Evolutionary conservation across 164 flowering plant genomes (phyloP), one percentile per base, ranked within the genome.

Genomic region (Vitis labrusca): DNA sequence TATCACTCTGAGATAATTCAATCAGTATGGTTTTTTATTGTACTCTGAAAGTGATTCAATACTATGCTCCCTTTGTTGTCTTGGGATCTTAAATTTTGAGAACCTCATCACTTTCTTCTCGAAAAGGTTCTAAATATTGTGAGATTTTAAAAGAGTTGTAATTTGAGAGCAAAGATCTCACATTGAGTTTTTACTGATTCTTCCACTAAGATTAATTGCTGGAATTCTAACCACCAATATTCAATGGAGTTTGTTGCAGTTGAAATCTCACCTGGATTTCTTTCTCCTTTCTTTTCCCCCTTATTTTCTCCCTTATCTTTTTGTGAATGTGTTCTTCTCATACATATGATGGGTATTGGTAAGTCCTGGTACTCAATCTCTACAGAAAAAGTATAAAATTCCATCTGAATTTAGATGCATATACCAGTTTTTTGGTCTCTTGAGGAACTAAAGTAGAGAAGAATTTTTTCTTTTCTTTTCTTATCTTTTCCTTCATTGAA

Each of bases 111-210:
- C 61, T 23, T 5, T 59, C 44, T 37, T 37, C 56, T 3, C 59
- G 53, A 1, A 44, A 11, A 10, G 16, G 9, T 47, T 19, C 15
- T 10, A 30, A 14, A 19, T 48, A 10, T 37, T 37, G 23, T 47
- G 65, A 47, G 27, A 47, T 62, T 44, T 44, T 37, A 51, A 62
- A 47, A 2, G 16, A 23, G 11, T 64, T 17, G 67, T 57, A 10
- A 57, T 16, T 48, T 37, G 13, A 51, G 3, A 50, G 4, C 7
- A 29, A 56, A 63, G 71, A 75, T 75, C 78, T 50, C 73, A 64
- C 19, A 49, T 10, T 70, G 50, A 66, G 64, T 61, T 71, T 62
- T 56, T 23, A 27, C 56, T 66, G 62, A 13, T 71, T 58, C n/a
- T 19, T 65, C 59, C 9, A 12, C 48, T 23, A 37, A 49, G 19